Evolutionary conservation across 495 filamentous ascomycete species (phyloP), one percentile per base, ranked within the genome.

Genomic region (Clohesyomyces aquaticus): DNA sequence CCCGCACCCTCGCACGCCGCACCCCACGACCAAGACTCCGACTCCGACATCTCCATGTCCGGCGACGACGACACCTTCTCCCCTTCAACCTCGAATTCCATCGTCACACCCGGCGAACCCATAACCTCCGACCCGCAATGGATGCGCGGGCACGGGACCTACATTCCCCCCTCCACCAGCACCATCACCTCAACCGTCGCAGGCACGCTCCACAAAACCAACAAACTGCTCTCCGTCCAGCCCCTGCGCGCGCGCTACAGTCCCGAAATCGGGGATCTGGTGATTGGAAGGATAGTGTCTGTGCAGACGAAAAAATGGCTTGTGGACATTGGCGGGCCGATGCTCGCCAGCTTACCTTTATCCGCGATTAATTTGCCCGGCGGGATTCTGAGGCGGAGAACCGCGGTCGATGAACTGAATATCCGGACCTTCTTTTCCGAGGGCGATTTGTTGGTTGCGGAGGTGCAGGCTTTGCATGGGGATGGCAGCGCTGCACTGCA

Each of bases 211-310:
- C 85, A 87, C 51, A 92, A 91, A 66, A 96, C 92, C 59, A 98
- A 98, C 82, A 98, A 98, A 75, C 84, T 98, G 3, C 86, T 98
- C 50, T 95, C 90, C 29, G 89, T 98, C 42, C 82, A 84, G 2
- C 92, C 94, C 0, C 80, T 98, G 1, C 89, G 91, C 48, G 90
- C 94, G n/a, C 88, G 95, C 38, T 98, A 98, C 77, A 90, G 84
- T 0, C 94, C 94, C 26, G 91, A 96, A 74, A 96, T 98, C 63
- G 94, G 94, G 60, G 94, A 98, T 76, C 81, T 98, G 1, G 90
- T 98, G 3, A 87, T 98, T 4, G 95, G 94, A 41, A 87, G 94
- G 60, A 96, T 98, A 66, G 85, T 93, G 63, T 89, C 93, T 71
- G 94, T 98, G 16, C 91, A 96, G 71, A 83, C 87, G 6, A 85